Evolutionary conservation across 768 basidiomycete genomes (phyloP), one percentile per base, ranked within the genome.

Genomic region (Pholiota conissans): DNA sequence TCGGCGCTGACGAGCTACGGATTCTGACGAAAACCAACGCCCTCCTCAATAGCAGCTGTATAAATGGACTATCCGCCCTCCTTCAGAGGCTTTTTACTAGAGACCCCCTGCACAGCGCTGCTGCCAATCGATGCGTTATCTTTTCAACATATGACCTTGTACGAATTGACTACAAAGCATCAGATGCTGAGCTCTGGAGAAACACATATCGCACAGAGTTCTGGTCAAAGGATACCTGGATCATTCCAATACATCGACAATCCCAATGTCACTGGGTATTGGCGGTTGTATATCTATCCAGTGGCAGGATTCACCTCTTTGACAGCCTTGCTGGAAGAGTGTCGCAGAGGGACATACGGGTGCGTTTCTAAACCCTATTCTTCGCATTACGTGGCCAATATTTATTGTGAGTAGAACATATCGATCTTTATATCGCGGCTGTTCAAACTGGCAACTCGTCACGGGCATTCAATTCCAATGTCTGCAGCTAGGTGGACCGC

Each of bases 211-310:
- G 34, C 1, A 59, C 59, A 0, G 26, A 52, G 16, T 79, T 68
- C 51, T 76, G 75, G 74, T 13, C 9, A 0, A 72, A 70, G 47
- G 45, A 61, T 11, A 5, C 63, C 0, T 79, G 76, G 76, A 71
- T 78, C 7, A 35, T 79, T 8, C 77, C 74, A 0, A 73, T 78
- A 16, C 74, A 78, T 48, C 55, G 66, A 1, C 58, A 10, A 24
- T 37, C 35, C 11, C 35, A 52, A 27, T n/a, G 13, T 13, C 51
- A 52, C 51, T 52, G 51, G 51, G 51, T 40, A 4, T 16, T 52
- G 35, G 51, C 51, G 8, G 51, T 52, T 18, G 5, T 52, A 6
- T 28, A 52, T 26, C 37, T 39, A 13, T 20, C 26, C 5, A 4
- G 8, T 1, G 24, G 24, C 5, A 7, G 6, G 24, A 22, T 52